A percentile compares a stretch with the other conserved stretches of the same genome.
Evolutionary conservation across 2,329 filamentous ascomycete genomes (phyloP).

Genomic region (Dactylellina leptospora): DNA sequence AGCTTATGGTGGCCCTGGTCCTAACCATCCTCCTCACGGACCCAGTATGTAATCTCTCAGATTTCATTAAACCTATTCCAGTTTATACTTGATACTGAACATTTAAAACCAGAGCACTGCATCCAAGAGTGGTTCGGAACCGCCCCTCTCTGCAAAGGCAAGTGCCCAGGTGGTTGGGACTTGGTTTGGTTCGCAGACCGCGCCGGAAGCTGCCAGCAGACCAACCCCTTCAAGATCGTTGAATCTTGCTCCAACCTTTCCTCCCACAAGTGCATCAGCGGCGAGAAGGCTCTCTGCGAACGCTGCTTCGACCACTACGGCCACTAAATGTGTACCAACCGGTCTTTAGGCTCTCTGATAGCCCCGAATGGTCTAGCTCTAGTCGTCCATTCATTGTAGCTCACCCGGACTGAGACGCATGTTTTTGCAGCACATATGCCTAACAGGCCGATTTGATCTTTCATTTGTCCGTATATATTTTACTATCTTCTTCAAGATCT

Average conservation of each 20-base stretch:
- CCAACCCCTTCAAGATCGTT: slow-evolving; percentile 49
- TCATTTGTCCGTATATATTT: slow-evolving; percentile 15
- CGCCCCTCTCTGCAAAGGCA: slow-evolving; percentile 48
- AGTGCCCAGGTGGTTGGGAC: slow-evolving; percentile 48
- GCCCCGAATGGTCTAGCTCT: no score
- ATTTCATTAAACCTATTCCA: background rate
- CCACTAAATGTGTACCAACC: slow-evolving; percentile 17
- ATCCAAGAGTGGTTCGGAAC: slow-evolving; percentile 53
- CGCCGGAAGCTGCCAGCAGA: slow-evolving; percentile 42
- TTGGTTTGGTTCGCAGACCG: slow-evolving; percentile 43
- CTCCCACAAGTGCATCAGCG: slow-evolving; percentile 46
- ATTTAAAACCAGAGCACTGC: slow-evolving; percentile 31
- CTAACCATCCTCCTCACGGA: slow-evolving; percentile 13
- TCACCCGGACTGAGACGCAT: background rate
- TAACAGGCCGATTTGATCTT: background rate
- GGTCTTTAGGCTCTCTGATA: background rate
- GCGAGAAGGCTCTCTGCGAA: slow-evolving; percentile 50
- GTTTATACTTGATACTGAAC: background rate
- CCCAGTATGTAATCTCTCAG: slow-evolving; percentile 24
- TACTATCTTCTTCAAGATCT: slow-evolving; percentile 3
- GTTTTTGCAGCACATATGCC: slow-evolving; percentile 26
- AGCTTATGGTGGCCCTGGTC: slow-evolving; percentile 10
- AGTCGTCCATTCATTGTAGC: no score
- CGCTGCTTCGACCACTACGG: slow-evolving; percentile 31
- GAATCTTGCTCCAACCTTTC: slow-evolving; percentile 50